Percentiles rank a stretch among this genome's conserved stretches.
Evolutionary conservation across 768 basidiomycete species (phyloP).

Genomic region (Termitomyces sp.): DNA sequence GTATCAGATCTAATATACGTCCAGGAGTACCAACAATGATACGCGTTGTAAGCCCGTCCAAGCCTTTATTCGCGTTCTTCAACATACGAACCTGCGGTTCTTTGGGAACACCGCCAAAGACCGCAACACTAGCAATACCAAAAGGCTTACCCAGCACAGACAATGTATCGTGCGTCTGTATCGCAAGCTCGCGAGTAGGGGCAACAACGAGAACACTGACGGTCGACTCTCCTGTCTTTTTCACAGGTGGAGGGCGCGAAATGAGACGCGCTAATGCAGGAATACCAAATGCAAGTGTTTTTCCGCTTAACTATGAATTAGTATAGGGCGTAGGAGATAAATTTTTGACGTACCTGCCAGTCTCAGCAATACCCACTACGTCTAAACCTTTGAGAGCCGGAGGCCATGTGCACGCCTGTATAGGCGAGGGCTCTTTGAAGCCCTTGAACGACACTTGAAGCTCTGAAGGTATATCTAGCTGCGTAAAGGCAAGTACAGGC

Average conservation of each 20-base stretch:
- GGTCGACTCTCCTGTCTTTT: conserved; percentile 27
- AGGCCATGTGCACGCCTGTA: conserved; percentile 96
- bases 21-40: conserved; percentile 97
- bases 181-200: conserved; percentile 93
- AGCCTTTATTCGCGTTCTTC: conserved; percentile 45
- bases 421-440: conserved; percentile 90
- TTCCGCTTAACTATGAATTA: conserved; percentile 58
- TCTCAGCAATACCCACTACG: conserved; percentile 95
- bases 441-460: conserved; percentile 61
- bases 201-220: conserved; percentile 79
- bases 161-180: conserved; percentile 90
- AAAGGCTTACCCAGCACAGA: conserved; percentile 68
- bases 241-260: conserved; percentile 27
- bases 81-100: conserved; percentile 73
- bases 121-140: conserved; percentile 76
- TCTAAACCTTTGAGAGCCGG: conserved; percentile 78
- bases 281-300: conserved; percentile 94
- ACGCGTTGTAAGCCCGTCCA: conserved; percentile 49
- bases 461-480: conserved; percentile 60
- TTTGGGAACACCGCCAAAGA: conserved; percentile 96
- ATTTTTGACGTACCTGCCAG: conserved; percentile 66
- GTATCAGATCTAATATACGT: conserved; percentile 85
- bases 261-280: conserved; percentile 77
- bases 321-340: background rate
- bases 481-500: conserved; percentile 74